Conservation (phyloP, 1,284 basidiomycete genomes). For the Sanghuangporus weigelae region DNA sequence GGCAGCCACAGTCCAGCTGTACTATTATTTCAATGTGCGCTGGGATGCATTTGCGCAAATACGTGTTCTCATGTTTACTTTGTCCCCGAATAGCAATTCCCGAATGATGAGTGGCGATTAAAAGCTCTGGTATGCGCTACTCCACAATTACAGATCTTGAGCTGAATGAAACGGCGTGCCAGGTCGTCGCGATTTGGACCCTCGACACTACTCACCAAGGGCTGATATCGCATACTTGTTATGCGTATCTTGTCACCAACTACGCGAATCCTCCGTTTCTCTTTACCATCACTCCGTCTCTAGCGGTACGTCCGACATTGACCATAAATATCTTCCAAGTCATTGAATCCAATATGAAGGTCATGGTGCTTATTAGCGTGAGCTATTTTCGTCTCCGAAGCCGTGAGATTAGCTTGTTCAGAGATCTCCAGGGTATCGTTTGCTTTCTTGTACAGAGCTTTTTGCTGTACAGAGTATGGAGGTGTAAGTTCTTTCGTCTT, state of each 20-base stretch:
- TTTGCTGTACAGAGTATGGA: conserved; percentile 14
- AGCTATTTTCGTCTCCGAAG: neutral
- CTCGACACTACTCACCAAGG: conserved; percentile 18
- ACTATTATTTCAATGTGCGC: conserved; percentile 13
- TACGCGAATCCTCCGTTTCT: conserved; percentile 7
- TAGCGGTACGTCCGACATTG: neutral
- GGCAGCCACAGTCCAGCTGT: conserved; percentile 7
- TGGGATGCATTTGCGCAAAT: neutral
- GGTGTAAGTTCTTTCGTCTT: conserved; percentile 3
- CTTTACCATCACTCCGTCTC: neutral
- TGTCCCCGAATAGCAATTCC: neutral
- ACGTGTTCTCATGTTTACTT: neutral
- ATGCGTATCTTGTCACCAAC: conserved; percentile 14
- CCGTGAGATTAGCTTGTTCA: neutral
- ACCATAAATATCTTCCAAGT: neutral
- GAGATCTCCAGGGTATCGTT: conserved; percentile 2
- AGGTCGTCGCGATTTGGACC: conserved; percentile 11
- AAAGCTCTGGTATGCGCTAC: conserved; percentile 3
- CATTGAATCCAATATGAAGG: neutral
- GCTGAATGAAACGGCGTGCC: neutral
- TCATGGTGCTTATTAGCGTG: conserved; percentile 11
- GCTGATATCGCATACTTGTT: conserved; percentile 11
- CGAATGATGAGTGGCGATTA: conserved; percentile 6
- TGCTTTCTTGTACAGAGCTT: conserved; percentile 16
- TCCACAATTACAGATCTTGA: neutral